Evolutionary conservation across 345 rosid genomes (phyloP), one percentile per base, ranked within the genome.

Genomic region (Aquilaria malaccensis): DNA sequence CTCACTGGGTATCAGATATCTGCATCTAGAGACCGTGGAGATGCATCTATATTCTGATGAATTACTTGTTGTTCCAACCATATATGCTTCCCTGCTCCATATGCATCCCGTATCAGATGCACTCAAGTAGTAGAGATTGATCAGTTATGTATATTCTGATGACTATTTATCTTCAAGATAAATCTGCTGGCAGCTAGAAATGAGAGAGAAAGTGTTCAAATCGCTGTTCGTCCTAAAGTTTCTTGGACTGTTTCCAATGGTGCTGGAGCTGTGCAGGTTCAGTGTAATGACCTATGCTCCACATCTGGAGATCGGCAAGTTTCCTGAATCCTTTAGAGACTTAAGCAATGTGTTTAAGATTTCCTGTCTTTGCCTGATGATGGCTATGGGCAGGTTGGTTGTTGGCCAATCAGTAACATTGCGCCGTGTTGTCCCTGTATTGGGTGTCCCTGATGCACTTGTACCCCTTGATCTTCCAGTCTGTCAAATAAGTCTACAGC

Each of bases 371-470:
- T 37, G 43, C 43, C 60, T 65, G 74, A 64, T 67, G 57, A 58
- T 60, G 31, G 56, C 65, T 50, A 33, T 73, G 52, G 61, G 55
- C 89, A 93, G 98, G 70, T 71, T 93, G 79, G 66, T 80, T 74
- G 77, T 79, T 74, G 98, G 96, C 59, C 86, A 84, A 73, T 87
- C 97, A 10, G 53, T 93, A 59, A 84, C 69, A 15, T 55, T 89
- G 62, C 73, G 96, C 49, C 85, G 74, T 13, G 96, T 87, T 72
- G 87, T 89, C 56, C 83, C 96, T 11, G 70, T 93, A 65, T 67
- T 93, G 69, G 96, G 98, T 75, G 84, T 93, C 32, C 98, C 97
- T 50, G 98, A 93, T 81, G 98, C 98, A 78, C 88, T 93, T 64
- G 97, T 87, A 50, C 98, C 98, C 10, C 83, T 93, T 73, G 89